Base-by-base conservation (phyloP, 139 green algal genomes). In the Picochlorum sp. region DNA sequence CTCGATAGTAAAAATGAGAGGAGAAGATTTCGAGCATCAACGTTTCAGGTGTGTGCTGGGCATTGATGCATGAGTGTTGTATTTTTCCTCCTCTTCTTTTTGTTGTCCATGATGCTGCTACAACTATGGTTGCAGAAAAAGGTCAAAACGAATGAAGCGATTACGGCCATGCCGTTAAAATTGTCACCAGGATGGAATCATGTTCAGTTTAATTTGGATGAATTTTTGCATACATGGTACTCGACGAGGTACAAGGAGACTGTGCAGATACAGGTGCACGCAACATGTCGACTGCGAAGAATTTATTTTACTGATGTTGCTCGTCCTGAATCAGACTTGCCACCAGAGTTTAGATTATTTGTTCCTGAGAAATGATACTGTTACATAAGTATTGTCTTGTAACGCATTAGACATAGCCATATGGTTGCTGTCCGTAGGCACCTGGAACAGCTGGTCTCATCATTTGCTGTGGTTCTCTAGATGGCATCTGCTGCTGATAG, bases 101-200 rank as follows among this genome's bases (percentile, higher is more conserved):
- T 30, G 4, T 30, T 6, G 28, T 30, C 28, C 34, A 9, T 41
- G 34, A 41, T 41, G 34, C 34, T 11, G 6, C 15, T 9, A 54
- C 16, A 20, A 18, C 16, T 51, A 15, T 23, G 50, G 3, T 38
- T 34, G 51, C 15, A 59, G 51, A 59, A 59, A 34, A 21, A 20
- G 3, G 24, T 21, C 14, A 65, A 18, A 34, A 52, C 15, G 10
- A 24, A 28, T 97, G 47, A 96, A 94, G 83, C 91, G 89, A 11
- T 97, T 96, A 74, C 96, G 97, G 97, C 91, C 6, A 97, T 97
- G 92, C 91, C 91, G 16, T 94, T 97, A 87, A 80, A 85, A n/a
- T 79, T 97, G 30, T 91, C 97, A 60, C 85, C 96, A 54, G 91
- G 92, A 32, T 97, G 91, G 91, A 97, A 97, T 72, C 88, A 97